Evolutionary conservation across 2,329 filamentous ascomycete genomes (phyloP), one percentile per base, ranked within the genome.

Genomic region (Aspergillus ibericus): DNA sequence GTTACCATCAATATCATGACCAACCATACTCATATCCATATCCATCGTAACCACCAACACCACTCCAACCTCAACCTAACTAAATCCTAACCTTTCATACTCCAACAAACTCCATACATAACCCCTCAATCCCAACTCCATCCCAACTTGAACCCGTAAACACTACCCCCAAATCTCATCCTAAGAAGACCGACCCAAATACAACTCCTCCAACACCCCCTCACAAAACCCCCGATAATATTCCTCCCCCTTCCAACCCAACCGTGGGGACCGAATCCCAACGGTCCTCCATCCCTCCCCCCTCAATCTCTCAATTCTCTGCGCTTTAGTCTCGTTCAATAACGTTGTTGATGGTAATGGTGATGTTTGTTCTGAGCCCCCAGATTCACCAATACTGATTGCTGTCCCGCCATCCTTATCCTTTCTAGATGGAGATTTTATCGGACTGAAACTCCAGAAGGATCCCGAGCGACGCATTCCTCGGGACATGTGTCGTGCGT

Each of bases 371-470:
- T 8, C 15, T 16, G 20, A 18, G 7, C 15, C 13, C 5, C 15
- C 42, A 46, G 8, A 22, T 5, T 2, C 13, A n/a, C 2, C 20
- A 27, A 1, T 59, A 38, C 8, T 55, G n/a, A n/a, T n/a, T n/a
- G n/a, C n/a, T 38, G 18, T 59, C 52, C 46, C 27, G 8, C 2
- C 9, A 29, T 29, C 27, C 8, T 29, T 29, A 7, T 9, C 27
- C 2, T 29, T 29, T 9, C 3, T 29, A 4, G 29, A 10, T 32
- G 29, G 9, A 32, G 29, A 32, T 10, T 68, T 62, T 6, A 70
- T 53, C 3, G 71, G 70, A 18, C 64, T 69, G 42, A 78, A 78
- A 18, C 68, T 76, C 76, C 76, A 78, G 56, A 77, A 78, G 0
- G 76, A 78, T 1, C 66, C 66, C 5, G 71, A 67, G 2, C 72